Percentiles rank a stretch among this genome's conserved stretches.
phyloP scores from a whole-genome alignment of 192 early-diverging fungal species.

The Backusella tuberculispora region DNA sequence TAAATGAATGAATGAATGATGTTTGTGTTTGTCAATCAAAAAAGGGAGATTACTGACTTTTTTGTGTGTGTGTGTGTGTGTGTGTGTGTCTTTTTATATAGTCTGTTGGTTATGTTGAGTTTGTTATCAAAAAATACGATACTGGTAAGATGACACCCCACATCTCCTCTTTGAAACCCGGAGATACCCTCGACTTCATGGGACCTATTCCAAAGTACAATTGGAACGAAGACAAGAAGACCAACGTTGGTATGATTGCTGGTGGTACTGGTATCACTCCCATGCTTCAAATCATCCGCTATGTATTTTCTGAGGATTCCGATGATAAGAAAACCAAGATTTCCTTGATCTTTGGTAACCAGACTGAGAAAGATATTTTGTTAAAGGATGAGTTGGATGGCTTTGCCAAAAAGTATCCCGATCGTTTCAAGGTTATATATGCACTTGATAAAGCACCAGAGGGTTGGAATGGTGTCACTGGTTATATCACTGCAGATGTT shows the following conservation, averaged over 20 bases:
- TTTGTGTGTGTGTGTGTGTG: too few species aligned
- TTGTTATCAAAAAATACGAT: slow-evolving; percentile 73
- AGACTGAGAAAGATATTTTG: slow-evolving; percentile 71
- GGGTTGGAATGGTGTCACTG: slow-evolving; percentile 75
- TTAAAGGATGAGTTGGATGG: slow-evolving; percentile 66
- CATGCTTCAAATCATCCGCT: slow-evolving; percentile 68
- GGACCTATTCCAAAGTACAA: slow-evolving; percentile 72
- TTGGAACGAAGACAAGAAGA: slow-evolving; percentile 62
- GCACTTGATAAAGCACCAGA: slow-evolving; percentile 62
- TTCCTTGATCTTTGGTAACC: slow-evolving; percentile 72
- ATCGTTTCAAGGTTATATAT: slow-evolving; percentile 72
- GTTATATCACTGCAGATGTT: slow-evolving; percentile 77
- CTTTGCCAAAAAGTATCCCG: slow-evolving; percentile 57
- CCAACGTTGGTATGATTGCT: slow-evolving; percentile 73
- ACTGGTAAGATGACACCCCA: slow-evolving; percentile 59
- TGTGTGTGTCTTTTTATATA: too few species aligned
- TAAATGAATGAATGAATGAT: too few species aligned
- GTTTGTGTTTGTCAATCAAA: too few species aligned
- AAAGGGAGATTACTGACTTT: too few species aligned
- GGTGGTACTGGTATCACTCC: slow-evolving; percentile 80
- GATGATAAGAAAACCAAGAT: slow-evolving; percentile 71
- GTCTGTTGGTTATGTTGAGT: slow-evolving; percentile 63
- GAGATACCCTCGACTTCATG: slow-evolving; percentile 74
- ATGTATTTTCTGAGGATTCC: slow-evolving; percentile 60
- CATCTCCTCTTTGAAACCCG: slow-evolving; percentile 63